Evolutionary conservation across 1,284 basidiomycete species (phyloP), one percentile per base, ranked within the genome.

Genomic region (Tranzscheliella williamsii): DNA sequence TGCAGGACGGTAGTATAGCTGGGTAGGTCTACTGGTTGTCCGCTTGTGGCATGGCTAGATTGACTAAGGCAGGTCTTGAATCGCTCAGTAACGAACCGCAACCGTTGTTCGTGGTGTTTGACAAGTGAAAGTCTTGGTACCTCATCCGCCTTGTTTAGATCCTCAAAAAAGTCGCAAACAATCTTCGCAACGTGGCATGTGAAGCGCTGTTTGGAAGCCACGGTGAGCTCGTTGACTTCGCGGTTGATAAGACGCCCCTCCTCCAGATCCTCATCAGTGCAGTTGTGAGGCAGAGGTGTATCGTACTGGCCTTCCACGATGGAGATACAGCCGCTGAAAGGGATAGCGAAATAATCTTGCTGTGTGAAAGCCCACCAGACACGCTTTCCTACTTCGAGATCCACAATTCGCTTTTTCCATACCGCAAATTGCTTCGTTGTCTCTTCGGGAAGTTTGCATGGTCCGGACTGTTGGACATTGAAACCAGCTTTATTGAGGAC

Each of bases 281-380:
- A 55, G 24, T 67, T 67, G 40, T 57, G 50, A n/a, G 63, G 63
- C 27, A 67, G 32, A 5, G 63, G 63, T 13, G 63, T 63, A 24
- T 67, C 63, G 42, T 67, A 61, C 31, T 67, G 63, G 12, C 58
- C 54, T 20, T 61, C 57, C 7, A 57, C 48, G 34, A 67, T 56
- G 13, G 52, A 61, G 33, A 52, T 57, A 22, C 52, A 55, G 15
- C 63, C 63, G 24, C 63, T 55, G 38, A 63, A 67, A 2, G 63
- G 58, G 16, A 67, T 67, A 1, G 63, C 63, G 32, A 67, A 67
- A 21, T 67, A 67, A 32, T 63, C 63, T 26, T 67, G 63, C 38
- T 67, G 63, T 4, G 55, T 57, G 17, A 63, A 57, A 4, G 63
- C 58, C 63, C 63, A 67, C 63, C 63, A 67, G 4, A 67, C 63